Evolutionary conservation across 78 protist species (phyloP), one percentile per base, ranked within the genome.

Genomic region (Dictyostelium brefeldianum): DNA sequence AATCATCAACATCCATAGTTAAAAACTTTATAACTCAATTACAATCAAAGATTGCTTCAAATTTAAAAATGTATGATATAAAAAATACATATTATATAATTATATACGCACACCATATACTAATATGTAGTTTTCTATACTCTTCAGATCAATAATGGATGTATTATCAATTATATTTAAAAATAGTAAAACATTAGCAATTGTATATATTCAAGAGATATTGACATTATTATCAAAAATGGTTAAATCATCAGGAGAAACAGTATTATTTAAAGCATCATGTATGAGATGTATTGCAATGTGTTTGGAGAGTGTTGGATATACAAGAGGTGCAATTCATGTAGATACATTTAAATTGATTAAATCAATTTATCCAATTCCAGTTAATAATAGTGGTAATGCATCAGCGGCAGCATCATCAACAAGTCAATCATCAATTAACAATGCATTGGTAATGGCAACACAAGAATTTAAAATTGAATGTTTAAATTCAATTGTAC

Each of bases 121-220:
- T 14, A 27, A 67, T 67, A 31, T 67, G 10, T 67, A 18, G 15
- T 69, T 41, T 17, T n/a, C 9, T 20, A 5, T 59, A 27, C 46
- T n/a, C n/a, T n/a, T n/a, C n/a, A 85, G 92, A 14, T 25, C 93
- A 64, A 62, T 77, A n/a, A 50, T 65, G 4, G 93, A 87, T 43
- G 83, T 65, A 29, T 64, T 87, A 50, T 56, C 83, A 41, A 87
- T 74, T 29, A 87, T 87, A 87, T 87, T 62, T 77, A 87, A 77
- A 62, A 87, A 65, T 78, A 74, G 81, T 64, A 87, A 77, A 50
- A 77, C 84, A 64, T 77, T 87, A 22, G 83, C 93, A 47, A 59
- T 87, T 65, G 85, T 77, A 20, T 87, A 27, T 51, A 29, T 77
- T 22, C 36, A 57, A 70, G 93, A 87, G 41, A 87, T 77, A 8